A percentile compares a stretch with the other conserved stretches of the same genome.
phyloP scores from a whole-genome alignment of 176 grass and related monocot species.

The Aechmea fasciata region DNA sequence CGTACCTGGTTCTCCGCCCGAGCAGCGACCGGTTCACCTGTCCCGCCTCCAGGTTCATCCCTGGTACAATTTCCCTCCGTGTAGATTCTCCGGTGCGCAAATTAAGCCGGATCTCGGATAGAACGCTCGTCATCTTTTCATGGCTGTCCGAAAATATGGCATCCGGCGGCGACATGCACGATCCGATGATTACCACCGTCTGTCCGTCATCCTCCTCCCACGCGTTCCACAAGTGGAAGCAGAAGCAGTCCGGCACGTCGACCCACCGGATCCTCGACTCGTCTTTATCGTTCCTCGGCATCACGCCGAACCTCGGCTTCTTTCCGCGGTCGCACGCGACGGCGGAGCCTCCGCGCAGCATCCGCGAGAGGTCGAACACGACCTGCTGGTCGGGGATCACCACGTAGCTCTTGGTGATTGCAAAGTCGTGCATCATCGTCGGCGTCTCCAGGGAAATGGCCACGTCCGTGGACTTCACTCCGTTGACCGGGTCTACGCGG shows the following conservation, averaged over 20 bases:
- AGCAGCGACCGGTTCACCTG: slow-evolving; percentile 1
- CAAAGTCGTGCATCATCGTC: slow-evolving; percentile 26
- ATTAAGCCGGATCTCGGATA: slow-evolving; percentile 18
- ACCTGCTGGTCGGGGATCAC: slow-evolving; percentile 16
- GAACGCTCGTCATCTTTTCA: background rate
- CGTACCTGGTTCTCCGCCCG: slow-evolving; percentile 6
- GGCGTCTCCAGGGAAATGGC: background rate
- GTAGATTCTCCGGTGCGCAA: background rate
- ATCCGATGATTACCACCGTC: slow-evolving; percentile 11
- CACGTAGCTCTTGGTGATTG: slow-evolving; percentile 22
- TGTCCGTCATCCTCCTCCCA: slow-evolving; percentile 1
- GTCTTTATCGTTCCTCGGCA: background rate
- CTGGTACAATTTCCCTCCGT: slow-evolving; percentile 1
- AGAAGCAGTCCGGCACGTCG: slow-evolving; percentile 21
- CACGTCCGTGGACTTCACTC: slow-evolving; percentile 4
- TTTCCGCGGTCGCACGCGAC: background rate
- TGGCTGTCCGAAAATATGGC: slow-evolving; percentile 2
- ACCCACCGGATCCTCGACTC: slow-evolving; percentile 7
- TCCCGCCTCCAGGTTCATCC: slow-evolving; percentile 1
- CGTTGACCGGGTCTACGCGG: background rate
- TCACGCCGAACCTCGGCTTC: slow-evolving; percentile 5
- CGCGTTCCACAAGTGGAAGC: slow-evolving; percentile 22
- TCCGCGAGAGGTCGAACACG: slow-evolving; percentile 10
- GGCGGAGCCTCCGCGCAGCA: slow-evolving; percentile 6
- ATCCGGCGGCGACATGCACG: slow-evolving; percentile 17